These are phyloP conservation scores for Alternaria dauci DNA, from an alignment of 2,329 filamentous ascomycete species.

Conservation along the genomic window DNA sequence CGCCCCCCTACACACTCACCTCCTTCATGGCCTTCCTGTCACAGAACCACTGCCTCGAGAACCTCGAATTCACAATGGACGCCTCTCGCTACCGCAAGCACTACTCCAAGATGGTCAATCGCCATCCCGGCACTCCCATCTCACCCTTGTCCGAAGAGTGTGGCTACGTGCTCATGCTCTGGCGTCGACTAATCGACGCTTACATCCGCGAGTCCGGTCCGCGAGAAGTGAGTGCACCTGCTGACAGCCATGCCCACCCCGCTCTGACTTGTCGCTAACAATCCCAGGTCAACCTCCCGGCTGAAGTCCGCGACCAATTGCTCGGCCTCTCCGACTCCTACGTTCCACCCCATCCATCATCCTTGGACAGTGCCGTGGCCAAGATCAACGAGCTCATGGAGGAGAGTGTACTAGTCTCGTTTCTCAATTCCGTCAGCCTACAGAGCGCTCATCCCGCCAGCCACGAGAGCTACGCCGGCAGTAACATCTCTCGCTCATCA, in stretches of 20 bases:
- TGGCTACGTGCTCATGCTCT: conserved; percentile 79
- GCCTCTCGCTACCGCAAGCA: conserved; percentile 82
- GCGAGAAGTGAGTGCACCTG: conserved; percentile 40
- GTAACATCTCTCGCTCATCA: conserved; percentile 49
- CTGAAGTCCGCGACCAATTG: conserved; percentile 82
- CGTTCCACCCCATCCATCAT: conserved; percentile 75
- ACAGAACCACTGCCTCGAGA: conserved; percentile 96
- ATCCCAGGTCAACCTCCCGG: conserved; percentile 73
- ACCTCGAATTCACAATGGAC: conserved; percentile 95
- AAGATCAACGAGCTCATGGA: conserved; percentile 98
- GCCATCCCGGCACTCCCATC: conserved; percentile 56
- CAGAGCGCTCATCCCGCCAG: conserved; percentile 56
- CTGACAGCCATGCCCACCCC: too few relatives aligned
- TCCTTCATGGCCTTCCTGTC: conserved; percentile 97
- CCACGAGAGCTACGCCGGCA: conserved; percentile 54
- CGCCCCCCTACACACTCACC: conserved; percentile 86
- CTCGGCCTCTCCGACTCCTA: conserved; percentile 67
- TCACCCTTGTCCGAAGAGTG: conserved; percentile 65
- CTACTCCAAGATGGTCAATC: conserved; percentile 67
- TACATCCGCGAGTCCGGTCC: conserved; percentile 70
- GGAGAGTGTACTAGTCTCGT: conserved; percentile 91
- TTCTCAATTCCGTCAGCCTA: conserved; percentile 73
- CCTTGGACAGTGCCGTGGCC: conserved; percentile 80
- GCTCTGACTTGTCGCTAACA: conserved; percentile 29
- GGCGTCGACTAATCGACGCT: conserved; percentile 86